These are phyloP conservation scores for Mentha longifolia DNA, from an alignment of 257 asterid species.

Conservation along the genomic window DNA sequence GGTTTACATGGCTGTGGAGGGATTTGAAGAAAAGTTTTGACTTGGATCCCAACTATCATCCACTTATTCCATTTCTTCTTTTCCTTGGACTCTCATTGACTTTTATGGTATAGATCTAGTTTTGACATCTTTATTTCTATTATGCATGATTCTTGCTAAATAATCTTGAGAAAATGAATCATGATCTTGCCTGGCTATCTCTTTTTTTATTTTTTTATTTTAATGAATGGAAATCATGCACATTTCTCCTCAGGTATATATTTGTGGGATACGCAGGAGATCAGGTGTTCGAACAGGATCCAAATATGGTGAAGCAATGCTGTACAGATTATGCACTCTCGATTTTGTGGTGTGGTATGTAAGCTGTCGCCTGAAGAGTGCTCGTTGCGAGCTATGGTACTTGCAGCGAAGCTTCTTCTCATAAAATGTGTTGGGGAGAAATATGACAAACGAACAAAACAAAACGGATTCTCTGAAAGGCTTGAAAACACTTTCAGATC, in stretches of 20 bases:
- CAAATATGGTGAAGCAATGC: too few relatives aligned
- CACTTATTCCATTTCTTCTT: conserved; percentile 65
- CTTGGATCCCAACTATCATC: conserved; percentile 83
- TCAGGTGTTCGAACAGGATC: too few relatives aligned
- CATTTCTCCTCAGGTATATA: conserved; percentile 36
- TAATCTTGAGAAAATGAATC: not conserved
- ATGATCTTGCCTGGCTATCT: not conserved
- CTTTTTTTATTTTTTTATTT: conserved; percentile 23
- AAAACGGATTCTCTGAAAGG: too few relatives aligned
- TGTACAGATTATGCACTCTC: conserved; percentile 64
- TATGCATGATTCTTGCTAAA: not conserved
- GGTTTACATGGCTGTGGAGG: conserved; percentile 65
- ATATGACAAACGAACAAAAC: too few relatives aligned
- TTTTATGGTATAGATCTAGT: conserved; percentile 63
- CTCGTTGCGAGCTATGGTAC: conserved; percentile 61
- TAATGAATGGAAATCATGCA: conserved; percentile 48
- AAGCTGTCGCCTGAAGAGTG: conserved; percentile 68
- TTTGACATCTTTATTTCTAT: not conserved
- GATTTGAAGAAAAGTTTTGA: conserved; percentile 70
- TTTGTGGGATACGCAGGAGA: too few relatives aligned
- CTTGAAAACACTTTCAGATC: too few relatives aligned
- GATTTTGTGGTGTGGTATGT: conserved; percentile 60
- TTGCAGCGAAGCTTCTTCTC: conserved; percentile 74
- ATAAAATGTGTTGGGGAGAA: too few relatives aligned
- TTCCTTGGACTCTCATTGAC: conserved; percentile 70